Evolutionary conservation across 441 rosid species (phyloP).

Genomic region (Mallotus japonicus): DNA sequence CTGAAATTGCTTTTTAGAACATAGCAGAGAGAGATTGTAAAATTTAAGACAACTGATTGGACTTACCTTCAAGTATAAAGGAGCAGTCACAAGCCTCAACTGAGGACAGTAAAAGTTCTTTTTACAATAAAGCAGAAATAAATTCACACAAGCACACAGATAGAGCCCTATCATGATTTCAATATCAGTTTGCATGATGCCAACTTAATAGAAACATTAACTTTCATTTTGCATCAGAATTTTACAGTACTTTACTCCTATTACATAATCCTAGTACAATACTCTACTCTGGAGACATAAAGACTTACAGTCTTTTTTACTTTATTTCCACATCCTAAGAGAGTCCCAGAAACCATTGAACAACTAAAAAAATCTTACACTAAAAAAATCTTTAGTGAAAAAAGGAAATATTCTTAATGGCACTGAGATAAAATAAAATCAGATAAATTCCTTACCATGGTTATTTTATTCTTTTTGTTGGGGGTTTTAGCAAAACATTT

Average conservation of each 20-base stretch:
- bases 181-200: neutral
- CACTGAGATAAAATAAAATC: slow-evolving; percentile 7
- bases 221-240: neutral
- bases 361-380: too few relatives aligned
- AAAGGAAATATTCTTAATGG: neutral
- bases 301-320: neutral
- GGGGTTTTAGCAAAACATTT: slow-evolving; percentile 98
- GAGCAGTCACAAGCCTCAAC: neutral
- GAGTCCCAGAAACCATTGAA: slow-evolving; percentile 3
- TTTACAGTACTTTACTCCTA: neutral
- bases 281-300: neutral
- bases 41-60: too few relatives aligned
- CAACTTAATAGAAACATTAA: neutral
- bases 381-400: neutral
- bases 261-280: neutral
- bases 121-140: neutral
- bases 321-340: neutral
- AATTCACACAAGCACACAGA: neutral
- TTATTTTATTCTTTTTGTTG: slow-evolving; percentile 92
- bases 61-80: neutral
- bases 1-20: neutral
- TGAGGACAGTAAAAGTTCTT: neutral
- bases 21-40: neutral
- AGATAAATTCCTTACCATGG: slow-evolving; percentile 58
- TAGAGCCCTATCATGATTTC: too few relatives aligned